A percentile compares a stretch with the other conserved stretches of the same genome.
Conservation (phyloP, 768 basidiomycete genomes). For the Pleurotus platypus region DNA sequence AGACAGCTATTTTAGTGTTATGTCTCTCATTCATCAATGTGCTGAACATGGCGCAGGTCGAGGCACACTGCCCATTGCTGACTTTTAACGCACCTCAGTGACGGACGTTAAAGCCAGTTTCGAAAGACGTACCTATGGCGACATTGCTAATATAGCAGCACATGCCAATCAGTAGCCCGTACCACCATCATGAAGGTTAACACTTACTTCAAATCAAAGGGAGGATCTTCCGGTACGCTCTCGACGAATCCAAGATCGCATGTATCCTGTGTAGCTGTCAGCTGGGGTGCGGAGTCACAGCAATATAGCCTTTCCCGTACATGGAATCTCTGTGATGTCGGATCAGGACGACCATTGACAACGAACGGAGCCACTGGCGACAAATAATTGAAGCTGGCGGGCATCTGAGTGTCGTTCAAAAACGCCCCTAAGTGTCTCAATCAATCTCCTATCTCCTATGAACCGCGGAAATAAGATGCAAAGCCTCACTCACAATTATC, state of each 20-base stretch:
- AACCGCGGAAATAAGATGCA: too few relatives aligned
- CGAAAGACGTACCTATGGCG: conserved; percentile 34
- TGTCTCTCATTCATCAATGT: conserved; percentile 59
- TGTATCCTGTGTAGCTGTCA: conserved; percentile 29
- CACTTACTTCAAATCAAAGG: conserved; percentile 34
- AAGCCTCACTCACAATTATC: conserved; percentile 43
- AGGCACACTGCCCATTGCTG: conserved; percentile 48
- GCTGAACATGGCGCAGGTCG: conserved; percentile 62
- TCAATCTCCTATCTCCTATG: too few relatives aligned
- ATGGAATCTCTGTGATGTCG: conserved; percentile 47
- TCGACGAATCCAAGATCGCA: conserved; percentile 31
- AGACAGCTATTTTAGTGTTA: conserved; percentile 47
- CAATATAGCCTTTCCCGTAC: conserved; percentile 20
- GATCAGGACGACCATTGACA: conserved; percentile 41
- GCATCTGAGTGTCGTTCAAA: conserved; percentile 40
- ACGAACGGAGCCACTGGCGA: conserved; percentile 34
- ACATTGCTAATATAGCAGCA: conserved; percentile 30
- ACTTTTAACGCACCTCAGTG: conserved; percentile 20
- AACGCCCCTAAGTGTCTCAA: conserved; percentile 33
- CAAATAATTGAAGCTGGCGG: conserved; percentile 39
- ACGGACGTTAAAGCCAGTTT: background rate
- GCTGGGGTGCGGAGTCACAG: conserved; percentile 8
- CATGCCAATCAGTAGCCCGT: background rate
- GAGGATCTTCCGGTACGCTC: conserved; percentile 27
- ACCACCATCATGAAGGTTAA: background rate